Conservation (phyloP, 2,329 filamentous ascomycete genomes). For the Beauveria bassiana region DNA sequence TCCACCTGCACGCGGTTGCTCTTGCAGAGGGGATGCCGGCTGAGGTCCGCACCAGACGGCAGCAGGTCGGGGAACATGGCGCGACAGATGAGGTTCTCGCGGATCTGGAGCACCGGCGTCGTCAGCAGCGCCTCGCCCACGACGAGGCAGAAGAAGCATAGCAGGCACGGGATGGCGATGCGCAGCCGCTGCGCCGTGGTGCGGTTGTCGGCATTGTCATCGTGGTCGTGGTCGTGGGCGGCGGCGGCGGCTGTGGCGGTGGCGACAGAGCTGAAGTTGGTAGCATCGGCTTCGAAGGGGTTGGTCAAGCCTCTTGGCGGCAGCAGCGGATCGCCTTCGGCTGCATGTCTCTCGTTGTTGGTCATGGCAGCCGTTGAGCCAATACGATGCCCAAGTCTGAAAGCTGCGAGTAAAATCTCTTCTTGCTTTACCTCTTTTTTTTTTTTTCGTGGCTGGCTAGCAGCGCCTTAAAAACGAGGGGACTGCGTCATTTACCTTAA, state of each 20-base stretch:
- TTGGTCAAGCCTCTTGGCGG: background rate
- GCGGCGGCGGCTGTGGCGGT: background rate
- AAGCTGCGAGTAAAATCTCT: too few species aligned
- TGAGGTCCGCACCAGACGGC: background rate
- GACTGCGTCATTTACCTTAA: too few species aligned
- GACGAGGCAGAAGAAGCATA: background rate
- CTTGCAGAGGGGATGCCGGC: slow-evolving; percentile 14
- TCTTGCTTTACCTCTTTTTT: too few species aligned
- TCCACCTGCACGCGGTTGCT: slow-evolving; percentile 16
- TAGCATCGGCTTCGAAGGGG: too few species aligned
- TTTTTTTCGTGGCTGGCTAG: too few species aligned
- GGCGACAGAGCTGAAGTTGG: too few species aligned
- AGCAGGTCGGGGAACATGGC: background rate
- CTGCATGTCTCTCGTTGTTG: background rate
- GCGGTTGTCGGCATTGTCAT: background rate
- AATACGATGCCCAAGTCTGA: background rate
- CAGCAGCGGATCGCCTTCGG: slow-evolving; percentile 2
- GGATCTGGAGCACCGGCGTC: background rate
- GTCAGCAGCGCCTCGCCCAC: background rate
- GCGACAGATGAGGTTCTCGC: slow-evolving; percentile 13
- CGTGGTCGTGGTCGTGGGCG: background rate
- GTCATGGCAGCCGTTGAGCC: background rate
- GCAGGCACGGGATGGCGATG: background rate
- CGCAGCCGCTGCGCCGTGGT: background rate
- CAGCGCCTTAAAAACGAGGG: too few species aligned